Base-by-base conservation (phyloP, 2,329 filamentous ascomycete genomes). In the Colletotrichum incanum region DNA sequence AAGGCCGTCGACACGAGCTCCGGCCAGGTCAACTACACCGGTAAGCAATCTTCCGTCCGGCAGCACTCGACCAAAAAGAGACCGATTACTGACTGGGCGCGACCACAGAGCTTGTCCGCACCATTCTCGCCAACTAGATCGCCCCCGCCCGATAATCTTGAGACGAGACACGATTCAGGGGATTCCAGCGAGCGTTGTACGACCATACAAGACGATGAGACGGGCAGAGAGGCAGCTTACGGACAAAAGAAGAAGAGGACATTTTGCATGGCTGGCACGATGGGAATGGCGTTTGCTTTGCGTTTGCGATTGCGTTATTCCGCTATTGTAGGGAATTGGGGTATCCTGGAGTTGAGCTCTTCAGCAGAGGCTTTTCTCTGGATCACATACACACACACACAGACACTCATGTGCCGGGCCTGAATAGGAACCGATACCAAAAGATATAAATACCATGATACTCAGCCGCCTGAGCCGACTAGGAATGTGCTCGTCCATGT, bases 1-100 rank as follows among this genome's bases (percentile, higher is more conserved):
- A 99, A 98, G 92, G 95, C 95, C 0, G 96, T 98, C 76, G 96
- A 99, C 82, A 97, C 95, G 73, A 96, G 93, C 85, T 96, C 93
- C 67, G 95, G 96, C 77, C 95, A 98, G 89, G 94, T 99, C 84
- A 98, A 98, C 87, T 99, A 99, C 84, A 95, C 93, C 76, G 95
- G 94, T 96, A 87, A 75, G 91, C 82, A 62, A 37, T 45, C 9
- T 59, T 3, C 11, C 2, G 5, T 14, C 23, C 43, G 18, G 43
- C 43, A 18, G 9, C 11, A 7, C 20, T 26, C 18, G 26, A 37
- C 16, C 16, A 6, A 3, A 3, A 7, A 1, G 23, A 37, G 1
- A 3, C 2, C 7, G 23, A 49, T 28, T 12, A 16, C 61, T 73
- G 20, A 72, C 41, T 7, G 45, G 39, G 8, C 8, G 18, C 8